Conservation (phyloP, 2,329 filamentous ascomycete species). For the Didymella pinodella region DNA sequence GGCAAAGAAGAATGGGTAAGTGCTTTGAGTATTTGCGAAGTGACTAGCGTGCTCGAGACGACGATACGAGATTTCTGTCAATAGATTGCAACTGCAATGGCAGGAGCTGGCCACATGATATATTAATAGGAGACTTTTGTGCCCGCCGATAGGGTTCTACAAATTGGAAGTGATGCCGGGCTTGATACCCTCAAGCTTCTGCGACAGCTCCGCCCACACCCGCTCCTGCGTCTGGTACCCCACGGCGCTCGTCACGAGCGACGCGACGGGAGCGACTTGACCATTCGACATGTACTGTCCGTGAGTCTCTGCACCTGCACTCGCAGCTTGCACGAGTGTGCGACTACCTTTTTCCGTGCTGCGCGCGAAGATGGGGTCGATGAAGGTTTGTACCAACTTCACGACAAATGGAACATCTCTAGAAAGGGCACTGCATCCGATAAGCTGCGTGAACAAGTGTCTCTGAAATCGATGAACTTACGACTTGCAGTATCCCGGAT, state of each 20-base stretch:
- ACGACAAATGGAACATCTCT: neutral
- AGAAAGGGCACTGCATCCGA: neutral
- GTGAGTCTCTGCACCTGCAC: neutral
- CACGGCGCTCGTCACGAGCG: neutral
- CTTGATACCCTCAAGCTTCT: neutral
- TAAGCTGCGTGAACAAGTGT: neutral
- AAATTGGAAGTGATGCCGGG: neutral
- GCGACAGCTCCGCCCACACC: neutral
- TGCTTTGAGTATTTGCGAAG: constrained; percentile 26
- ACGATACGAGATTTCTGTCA: neutral
- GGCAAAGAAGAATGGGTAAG: constrained; percentile 61
- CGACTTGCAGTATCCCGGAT: neutral
- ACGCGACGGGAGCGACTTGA: neutral
- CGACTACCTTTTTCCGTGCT: neutral
- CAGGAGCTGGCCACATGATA: neutral
- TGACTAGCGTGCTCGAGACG: constrained; percentile 2
- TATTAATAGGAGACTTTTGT: too few relatives aligned
- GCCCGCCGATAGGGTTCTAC: neutral
- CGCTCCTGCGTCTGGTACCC: neutral
- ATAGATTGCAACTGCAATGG: neutral
- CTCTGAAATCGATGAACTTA: neutral
- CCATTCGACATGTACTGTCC: neutral
- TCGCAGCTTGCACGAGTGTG: neutral
- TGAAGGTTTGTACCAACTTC: neutral
- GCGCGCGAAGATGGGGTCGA: neutral